Conservation (phyloP, 768 basidiomycete species). For the Suillus bovinus region DNA sequence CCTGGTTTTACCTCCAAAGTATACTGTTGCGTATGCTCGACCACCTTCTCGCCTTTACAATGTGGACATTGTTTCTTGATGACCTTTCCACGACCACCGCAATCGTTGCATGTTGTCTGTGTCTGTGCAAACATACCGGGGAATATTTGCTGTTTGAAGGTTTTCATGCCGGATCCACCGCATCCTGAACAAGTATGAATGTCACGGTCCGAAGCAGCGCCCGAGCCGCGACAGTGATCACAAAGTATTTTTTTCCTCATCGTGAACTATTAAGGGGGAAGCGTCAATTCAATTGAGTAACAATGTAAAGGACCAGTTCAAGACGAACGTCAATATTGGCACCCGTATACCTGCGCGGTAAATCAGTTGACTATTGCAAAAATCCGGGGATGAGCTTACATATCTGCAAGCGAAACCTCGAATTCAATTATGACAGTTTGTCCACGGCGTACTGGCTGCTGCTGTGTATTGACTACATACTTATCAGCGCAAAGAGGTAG, state of each 20-base stretch:
- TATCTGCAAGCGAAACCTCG: conserved; percentile 84
- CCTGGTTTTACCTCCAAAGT: conserved; percentile 86
- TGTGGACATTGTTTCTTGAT: conserved; percentile 80
- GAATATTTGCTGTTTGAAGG: conserved; percentile 90
- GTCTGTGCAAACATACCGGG: conserved; percentile 95
- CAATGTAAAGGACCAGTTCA: not conserved
- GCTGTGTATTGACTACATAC: conserved; percentile 42
- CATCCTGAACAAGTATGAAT: conserved; percentile 88
- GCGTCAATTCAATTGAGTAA: conserved; percentile 9
- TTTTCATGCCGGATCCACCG: conserved; percentile 79
- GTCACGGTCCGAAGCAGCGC: conserved; percentile 86
- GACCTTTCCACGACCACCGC: conserved; percentile 78
- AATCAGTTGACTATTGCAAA: conserved; percentile 12
- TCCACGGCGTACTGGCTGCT: conserved; percentile 73
- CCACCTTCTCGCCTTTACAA: conserved; percentile 78
- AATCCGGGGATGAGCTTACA: conserved; percentile 44
- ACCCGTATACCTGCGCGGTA: conserved; percentile 67
- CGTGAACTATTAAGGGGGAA: conserved; percentile 66
- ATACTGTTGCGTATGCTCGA: conserved; percentile 78
- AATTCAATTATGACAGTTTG: conserved; percentile 79
- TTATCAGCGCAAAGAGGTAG: conserved; percentile 6
- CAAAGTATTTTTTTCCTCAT: conserved; percentile 91
- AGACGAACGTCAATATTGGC: conserved; percentile 76
- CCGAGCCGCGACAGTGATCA: conserved; percentile 95
- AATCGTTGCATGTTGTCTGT: conserved; percentile 81